Evolutionary conservation across 148 eudicot species (phyloP), one percentile per base, ranked within the genome.

Genomic region (Beta vulgaris): DNA sequence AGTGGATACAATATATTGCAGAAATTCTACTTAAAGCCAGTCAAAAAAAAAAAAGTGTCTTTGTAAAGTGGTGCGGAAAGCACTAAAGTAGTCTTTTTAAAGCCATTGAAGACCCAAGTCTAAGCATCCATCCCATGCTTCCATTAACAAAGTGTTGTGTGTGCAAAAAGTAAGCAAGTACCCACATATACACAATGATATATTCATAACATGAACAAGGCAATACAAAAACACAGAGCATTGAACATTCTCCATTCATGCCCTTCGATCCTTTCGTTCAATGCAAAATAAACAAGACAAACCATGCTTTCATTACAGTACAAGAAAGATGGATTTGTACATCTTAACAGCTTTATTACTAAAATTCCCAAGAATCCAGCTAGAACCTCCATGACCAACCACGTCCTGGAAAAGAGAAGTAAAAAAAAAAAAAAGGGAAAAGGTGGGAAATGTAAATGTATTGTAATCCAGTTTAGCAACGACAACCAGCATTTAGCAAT

Each of bases 171-270:
- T n/a, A 10, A 14, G 35, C 28, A 42, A 16, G 62, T 58, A 58
- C n/a, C n/a, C n/a, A n/a, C n/a, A n/a, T n/a, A 34, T 6, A 40
- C 29, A 72, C 31, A 72, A 42, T 13, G 12, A 21, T 3, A 61
- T 34, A 62, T 62, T 3, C 29, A n/a, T 43, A 43, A 7, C 64
- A 60, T 60, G 68, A 59, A 61, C 57, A 58, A 40, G 26, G 67
- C 49, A 19, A 43, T 43, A 36, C 15, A 42, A 62, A 18, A 11
- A 72, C 26, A 29, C 9, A 28, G 5, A 16, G n/a, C n/a, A 21
- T 29, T 31, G 42, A 36, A 35, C 28, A 35, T 28, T 28, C 28
- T 71, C 64, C 35, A 28, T 25, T 51, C n/a, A 36, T 21, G 19
- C 14, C 3, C 29, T 32, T 4, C 21, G 21, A 19, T 19, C 26